Evolutionary conservation across 306 rosid species (phyloP).

Genomic region (Neltuma alba): DNA sequence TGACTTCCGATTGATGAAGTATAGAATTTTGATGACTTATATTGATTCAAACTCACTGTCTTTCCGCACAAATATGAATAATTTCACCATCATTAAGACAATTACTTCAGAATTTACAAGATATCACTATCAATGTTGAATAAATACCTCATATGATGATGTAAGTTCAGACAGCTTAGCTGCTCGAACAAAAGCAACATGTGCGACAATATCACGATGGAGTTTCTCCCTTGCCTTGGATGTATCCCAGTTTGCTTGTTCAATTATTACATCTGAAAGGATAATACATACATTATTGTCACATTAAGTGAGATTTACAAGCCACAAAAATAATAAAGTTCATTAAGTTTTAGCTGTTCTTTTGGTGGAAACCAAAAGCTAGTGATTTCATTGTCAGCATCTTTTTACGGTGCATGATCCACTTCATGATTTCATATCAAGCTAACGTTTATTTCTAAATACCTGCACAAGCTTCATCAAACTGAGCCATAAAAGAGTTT

Average conservation of each 20-base stretch:
- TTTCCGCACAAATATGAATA: constrained; percentile 9
- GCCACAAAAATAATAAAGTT: background rate
- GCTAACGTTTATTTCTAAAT: constrained; percentile 35
- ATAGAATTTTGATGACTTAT: constrained; percentile 11
- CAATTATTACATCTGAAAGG: constrained; percentile 78
- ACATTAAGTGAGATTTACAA: constrained; percentile 20
- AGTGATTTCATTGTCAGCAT: constrained; percentile 17
- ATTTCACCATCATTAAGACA: constrained; percentile 20
- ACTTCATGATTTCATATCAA: too few species aligned
- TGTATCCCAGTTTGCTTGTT: constrained; percentile 82
- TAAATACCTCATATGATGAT: constrained; percentile 65
- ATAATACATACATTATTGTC: constrained; percentile 36
- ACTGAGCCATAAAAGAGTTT: constrained; percentile 57
- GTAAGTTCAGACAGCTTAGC: constrained; percentile 82
- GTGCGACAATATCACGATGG: constrained; percentile 85
- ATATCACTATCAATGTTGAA: constrained; percentile 21
- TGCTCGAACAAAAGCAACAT: constrained; percentile 66
- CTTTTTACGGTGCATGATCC: constrained; percentile 25
- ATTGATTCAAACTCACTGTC: background rate
- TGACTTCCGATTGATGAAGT: background rate
- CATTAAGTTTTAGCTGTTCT: constrained; percentile 28
- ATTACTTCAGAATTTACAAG: constrained; percentile 29
- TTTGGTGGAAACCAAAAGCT: constrained; percentile 31
- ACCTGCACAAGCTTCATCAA: constrained; percentile 84
- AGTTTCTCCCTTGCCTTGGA: constrained; percentile 86